A percentile compares a stretch with the other conserved stretches of the same genome.
These are phyloP conservation scores for Lasiodiplodia gonubiensis DNA, from an alignment of 2,329 filamentous ascomycete genomes.

Conservation along the genomic window DNA sequence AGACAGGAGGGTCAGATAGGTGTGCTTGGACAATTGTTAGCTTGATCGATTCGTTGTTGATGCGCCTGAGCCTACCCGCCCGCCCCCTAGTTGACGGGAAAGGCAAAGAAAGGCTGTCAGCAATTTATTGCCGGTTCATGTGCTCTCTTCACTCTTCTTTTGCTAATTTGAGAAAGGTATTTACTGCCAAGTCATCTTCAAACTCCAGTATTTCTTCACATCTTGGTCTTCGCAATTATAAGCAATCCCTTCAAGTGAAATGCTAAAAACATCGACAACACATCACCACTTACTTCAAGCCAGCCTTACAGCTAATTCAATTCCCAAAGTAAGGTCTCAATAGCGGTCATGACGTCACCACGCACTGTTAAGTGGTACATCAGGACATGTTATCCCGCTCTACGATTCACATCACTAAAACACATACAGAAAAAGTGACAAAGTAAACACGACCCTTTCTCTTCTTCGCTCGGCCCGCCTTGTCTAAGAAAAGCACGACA, in stretches of 20 bases:
- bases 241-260: too few relatives aligned
- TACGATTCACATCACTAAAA: not conserved
- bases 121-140: too few relatives aligned
- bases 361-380: not conserved
- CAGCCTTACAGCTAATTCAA: not conserved
- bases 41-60: not conserved
- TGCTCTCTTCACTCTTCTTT: too few relatives aligned
- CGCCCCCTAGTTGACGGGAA: too few relatives aligned
- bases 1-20: not conserved
- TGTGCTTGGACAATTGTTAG: not conserved
- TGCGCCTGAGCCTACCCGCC: too few relatives aligned
- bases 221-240: too few relatives aligned
- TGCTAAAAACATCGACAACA: too few relatives aligned
- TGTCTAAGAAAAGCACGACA: not conserved
- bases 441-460: not conserved
- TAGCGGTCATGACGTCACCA: not conserved
- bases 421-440: not conserved
- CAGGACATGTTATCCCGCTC: not conserved
- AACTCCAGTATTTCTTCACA: too few relatives aligned
- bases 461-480: not conserved
- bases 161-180: too few relatives aligned
- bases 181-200: too few relatives aligned
- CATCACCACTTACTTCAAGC: too few relatives aligned
- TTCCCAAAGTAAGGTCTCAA: not conserved
- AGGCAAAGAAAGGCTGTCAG: too few relatives aligned